phyloP scores from a whole-genome alignment of 768 basidiomycete genomes.

The Termitomyces sp. region DNA sequence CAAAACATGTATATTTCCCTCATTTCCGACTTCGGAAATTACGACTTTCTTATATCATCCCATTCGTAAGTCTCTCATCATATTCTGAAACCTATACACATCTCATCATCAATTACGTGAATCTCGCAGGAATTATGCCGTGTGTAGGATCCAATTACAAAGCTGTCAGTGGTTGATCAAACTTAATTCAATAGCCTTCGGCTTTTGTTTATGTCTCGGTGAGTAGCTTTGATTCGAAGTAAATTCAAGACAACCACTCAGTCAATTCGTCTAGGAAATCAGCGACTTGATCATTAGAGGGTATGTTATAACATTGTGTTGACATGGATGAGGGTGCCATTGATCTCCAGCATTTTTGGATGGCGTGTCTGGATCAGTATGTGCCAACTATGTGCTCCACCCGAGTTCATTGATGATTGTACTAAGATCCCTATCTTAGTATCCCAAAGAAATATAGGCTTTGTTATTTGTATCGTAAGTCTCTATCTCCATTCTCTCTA shows the following conservation, averaged over 20 bases:
- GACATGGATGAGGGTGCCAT: no score
- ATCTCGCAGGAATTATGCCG: background rate
- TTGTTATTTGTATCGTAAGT: background rate
- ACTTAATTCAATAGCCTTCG: background rate
- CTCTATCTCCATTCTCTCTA: background rate
- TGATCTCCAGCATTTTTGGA: constrained; percentile 2
- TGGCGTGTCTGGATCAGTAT: constrained; percentile 10
- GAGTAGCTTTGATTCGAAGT: background rate
- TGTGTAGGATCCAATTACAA: background rate
- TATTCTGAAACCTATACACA: no score
- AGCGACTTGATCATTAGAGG: constrained; percentile 8
- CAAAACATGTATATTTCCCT: background rate
- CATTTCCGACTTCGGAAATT: background rate
- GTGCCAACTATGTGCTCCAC: no score
- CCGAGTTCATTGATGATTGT: no score
- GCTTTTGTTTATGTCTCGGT: background rate
- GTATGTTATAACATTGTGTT: background rate
- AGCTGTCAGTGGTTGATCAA: background rate
- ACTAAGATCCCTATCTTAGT: background rate
- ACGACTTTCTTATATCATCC: background rate
- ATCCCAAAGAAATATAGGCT: background rate
- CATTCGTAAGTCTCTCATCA: background rate
- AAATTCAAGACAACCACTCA: background rate
- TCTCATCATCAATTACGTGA: no score
- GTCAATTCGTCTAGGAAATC: background rate